These are phyloP conservation scores for Apophysomyces ossiformis DNA, from an alignment of 371 early-diverging fungal genomes.

Conservation along the genomic window DNA sequence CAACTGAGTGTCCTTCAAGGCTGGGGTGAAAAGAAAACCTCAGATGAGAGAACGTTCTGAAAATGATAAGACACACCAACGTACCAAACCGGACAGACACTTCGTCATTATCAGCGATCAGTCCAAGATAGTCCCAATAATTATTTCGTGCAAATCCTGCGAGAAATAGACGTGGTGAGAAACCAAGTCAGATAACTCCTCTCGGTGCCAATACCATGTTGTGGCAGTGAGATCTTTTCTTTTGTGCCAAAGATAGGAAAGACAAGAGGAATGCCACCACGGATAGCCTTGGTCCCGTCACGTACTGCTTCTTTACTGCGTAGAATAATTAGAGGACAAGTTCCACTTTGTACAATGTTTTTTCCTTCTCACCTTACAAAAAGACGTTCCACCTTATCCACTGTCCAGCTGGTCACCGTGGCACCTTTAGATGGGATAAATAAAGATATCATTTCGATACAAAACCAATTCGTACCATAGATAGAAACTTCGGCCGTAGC, in stretches of 20 bases:
- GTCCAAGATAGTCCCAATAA: constrained; percentile 68
- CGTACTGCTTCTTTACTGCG: constrained; percentile 63
- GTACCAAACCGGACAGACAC: constrained; percentile 72
- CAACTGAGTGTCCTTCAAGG: constrained; percentile 63
- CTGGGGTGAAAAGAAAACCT: constrained; percentile 23
- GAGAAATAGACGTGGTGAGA: constrained; percentile 26
- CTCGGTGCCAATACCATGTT: constrained; percentile 52
- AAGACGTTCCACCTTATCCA: constrained; percentile 66
- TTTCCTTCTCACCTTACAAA: constrained; percentile 68
- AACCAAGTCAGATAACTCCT: constrained; percentile 5
- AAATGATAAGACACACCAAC: constrained; percentile 5
- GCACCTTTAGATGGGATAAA: constrained; percentile 49
- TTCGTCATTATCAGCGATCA: constrained; percentile 60
- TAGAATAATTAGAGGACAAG: not conserved
- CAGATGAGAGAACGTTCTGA: not conserved
- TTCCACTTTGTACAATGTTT: not conserved
- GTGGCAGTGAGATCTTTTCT: constrained; percentile 65
- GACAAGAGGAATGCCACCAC: constrained; percentile 85
- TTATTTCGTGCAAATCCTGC: constrained; percentile 88
- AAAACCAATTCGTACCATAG: constrained; percentile 46
- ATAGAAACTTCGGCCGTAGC: constrained; percentile 62
- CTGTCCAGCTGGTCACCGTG: constrained; percentile 81
- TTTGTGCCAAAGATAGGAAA: constrained; percentile 84
- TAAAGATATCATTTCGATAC: not conserved
- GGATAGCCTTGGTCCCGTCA: constrained; percentile 85